Conservation (phyloP, 164 flowering plant species). For the Platanus orientalis region DNA sequence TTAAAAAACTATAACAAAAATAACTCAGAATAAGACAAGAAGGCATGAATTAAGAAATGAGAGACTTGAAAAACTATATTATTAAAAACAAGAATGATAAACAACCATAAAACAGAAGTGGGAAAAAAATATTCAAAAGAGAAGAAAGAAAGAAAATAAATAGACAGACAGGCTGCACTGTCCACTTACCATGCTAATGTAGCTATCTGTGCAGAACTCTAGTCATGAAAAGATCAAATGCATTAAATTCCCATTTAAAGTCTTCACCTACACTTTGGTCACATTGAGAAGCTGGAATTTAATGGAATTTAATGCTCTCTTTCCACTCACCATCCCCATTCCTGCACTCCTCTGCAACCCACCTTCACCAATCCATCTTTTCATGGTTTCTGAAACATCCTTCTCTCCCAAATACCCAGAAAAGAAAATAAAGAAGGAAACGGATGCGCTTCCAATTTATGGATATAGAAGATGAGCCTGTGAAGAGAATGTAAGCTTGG, state of each 20-base stretch:
- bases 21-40: not conserved
- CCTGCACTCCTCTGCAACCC: conserved; percentile 14
- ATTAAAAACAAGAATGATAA: not conserved
- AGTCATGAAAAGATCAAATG: conserved; percentile 42
- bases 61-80: not conserved
- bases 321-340: conserved; percentile 28
- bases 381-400: not conserved
- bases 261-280: conserved; percentile 57
- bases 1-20: not conserved
- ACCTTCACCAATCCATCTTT: conserved; percentile 9
- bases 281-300: conserved; percentile 38
- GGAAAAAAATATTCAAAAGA: too few relatives aligned
- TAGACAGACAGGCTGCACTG: not conserved
- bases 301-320: conserved; percentile 27
- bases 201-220: conserved; percentile 29
- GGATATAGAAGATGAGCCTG: not conserved
- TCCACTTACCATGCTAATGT: not conserved
- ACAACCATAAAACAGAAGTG: not conserved
- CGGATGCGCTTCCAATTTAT: not conserved
- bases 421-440: not conserved
- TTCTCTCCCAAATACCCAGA: not conserved
- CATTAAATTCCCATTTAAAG: conserved; percentile 60
- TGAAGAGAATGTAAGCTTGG: conserved; percentile 6
- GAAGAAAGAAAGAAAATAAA: too few relatives aligned
- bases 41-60: not conserved